Evolutionary conservation across 202 grass and related monocot species (phyloP), one percentile per base, ranked within the genome.

Genomic region (Eragrostis tef): DNA sequence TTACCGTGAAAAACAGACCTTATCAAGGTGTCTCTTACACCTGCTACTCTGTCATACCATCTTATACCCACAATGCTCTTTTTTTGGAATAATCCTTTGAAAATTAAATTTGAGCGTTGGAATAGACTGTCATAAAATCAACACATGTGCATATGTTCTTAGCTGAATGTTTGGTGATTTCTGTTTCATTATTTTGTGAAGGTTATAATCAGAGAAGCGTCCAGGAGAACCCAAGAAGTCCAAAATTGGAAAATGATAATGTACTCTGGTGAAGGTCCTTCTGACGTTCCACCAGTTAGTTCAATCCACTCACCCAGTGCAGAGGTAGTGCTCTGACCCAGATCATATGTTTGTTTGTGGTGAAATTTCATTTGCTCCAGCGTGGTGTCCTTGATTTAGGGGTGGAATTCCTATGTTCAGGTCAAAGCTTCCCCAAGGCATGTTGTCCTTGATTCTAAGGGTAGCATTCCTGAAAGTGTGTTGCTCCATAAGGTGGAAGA

Each of bases 401-500:
- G 3, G 3, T 64, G 59, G 60, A 50, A n/a, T 47, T 53, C 73
- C 7, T 19, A 59, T 36, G 27, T 76, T 74, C 81, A 89, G 89
- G 73, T 89, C 11, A 89, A 76, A 82, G 66, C 80, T 71, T 79
- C 83, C 29, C 29, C 92, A 61, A 82, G 63, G 47, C 41, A 1
- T 48, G 4, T 41, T 58, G 39, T 75, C 56, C 49, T 52, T 24
- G 69, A 87, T 57, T 70, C 59, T 27, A 70, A 71, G 60, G 77
- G 54, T 25, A 64, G 52, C 84, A 57, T 83, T 77, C 68, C 84
- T 78, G 74, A 80, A 60, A 77, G 53, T 36, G 6, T 87, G 36
- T 87, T 91, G 71, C 89, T 94, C 42, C 68, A 85, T 83, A 94
- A 87, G 76, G 42, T 91, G 67, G 88, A 89, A 69, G 57, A 91